Conservation (phyloP, 306 rosid genomes). For the Inga leiocalycina region DNA sequence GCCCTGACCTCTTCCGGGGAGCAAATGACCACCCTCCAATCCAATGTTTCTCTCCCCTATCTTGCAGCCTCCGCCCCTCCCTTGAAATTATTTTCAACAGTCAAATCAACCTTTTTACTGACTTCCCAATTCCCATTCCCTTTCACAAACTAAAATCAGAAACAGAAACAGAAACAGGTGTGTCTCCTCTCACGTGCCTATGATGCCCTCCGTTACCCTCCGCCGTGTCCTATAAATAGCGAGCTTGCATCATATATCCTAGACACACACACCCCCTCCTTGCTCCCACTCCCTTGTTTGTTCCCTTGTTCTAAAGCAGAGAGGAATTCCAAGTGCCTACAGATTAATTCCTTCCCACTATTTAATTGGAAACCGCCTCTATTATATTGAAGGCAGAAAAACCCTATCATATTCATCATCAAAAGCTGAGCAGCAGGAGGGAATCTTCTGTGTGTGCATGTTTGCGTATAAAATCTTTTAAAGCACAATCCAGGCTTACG, state of each 20-base stretch:
- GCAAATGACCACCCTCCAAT: neutral
- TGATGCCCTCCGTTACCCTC: neutral
- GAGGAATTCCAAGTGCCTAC: neutral
- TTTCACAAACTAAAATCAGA: neutral
- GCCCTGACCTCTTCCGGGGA: neutral
- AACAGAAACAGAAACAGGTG: neutral
- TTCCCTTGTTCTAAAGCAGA: neutral
- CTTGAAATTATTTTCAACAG: no score
- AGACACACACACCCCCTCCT: conserved; percentile 4
- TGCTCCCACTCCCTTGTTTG: neutral
- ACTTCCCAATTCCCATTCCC: no score
- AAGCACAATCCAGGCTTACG: conserved; percentile 71
- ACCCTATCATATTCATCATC: neutral
- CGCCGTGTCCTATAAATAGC: conserved; percentile 54
- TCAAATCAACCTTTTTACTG: neutral
- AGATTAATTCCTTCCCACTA: neutral
- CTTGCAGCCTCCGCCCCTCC: no score
- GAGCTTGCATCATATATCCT: conserved; percentile 55
- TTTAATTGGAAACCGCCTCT: neutral
- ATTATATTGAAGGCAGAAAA: no score
- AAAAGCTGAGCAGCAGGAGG: conserved; percentile 13
- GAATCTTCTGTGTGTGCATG: conserved; percentile 43
- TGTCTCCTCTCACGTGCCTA: conserved; percentile 47
- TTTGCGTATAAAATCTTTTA: conserved; percentile 67
- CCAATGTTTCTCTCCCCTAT: no score